phyloP scores from a whole-genome alignment of 2,329 filamentous ascomycete species.

The Drechslera avenae region DNA sequence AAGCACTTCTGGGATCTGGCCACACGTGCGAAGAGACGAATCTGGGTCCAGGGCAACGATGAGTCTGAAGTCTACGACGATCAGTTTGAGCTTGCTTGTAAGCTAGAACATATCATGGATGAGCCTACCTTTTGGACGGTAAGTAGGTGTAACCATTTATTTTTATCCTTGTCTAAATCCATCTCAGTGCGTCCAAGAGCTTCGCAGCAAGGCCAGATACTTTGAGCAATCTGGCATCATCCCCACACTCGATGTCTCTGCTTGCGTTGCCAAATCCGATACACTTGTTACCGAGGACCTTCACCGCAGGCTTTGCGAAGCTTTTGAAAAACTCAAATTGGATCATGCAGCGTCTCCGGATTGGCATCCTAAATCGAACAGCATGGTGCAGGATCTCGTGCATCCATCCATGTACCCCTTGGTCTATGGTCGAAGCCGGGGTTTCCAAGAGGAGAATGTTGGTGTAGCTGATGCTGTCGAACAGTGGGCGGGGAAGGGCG shows the following conservation, averaged over 20 bases:
- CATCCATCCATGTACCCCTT: slow-evolving; percentile 69
- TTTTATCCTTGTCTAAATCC: too few species aligned
- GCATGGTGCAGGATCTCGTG: slow-evolving; percentile 65
- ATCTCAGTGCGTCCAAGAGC: slow-evolving; percentile 49
- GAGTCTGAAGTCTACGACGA: too few species aligned
- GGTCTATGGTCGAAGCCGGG: slow-evolving; percentile 57
- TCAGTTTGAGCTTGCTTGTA: background rate
- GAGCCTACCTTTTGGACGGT: slow-evolving; percentile 21
- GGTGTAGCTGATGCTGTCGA: slow-evolving; percentile 35
- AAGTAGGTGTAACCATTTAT: slow-evolving; percentile 5
- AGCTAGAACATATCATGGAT: slow-evolving; percentile 20
- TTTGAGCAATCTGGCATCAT: slow-evolving; percentile 51
- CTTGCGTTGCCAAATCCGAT: slow-evolving; percentile 61
- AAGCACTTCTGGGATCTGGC: too few species aligned
- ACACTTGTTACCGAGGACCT: slow-evolving; percentile 49
- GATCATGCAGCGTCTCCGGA: slow-evolving; percentile 49
- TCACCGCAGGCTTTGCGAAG: slow-evolving; percentile 50
- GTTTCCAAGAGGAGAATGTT: slow-evolving; percentile 43
- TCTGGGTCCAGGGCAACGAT: too few species aligned
- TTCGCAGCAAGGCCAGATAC: slow-evolving; percentile 58
- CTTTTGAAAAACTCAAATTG: slow-evolving; percentile 57
- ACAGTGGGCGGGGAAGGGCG: slow-evolving; percentile 39
- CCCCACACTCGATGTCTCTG: slow-evolving; percentile 53
- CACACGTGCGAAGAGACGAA: too few species aligned
- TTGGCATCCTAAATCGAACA: slow-evolving; percentile 65